phyloP scores from a whole-genome alignment of 1,284 basidiomycete species.

The Tilletia horrida region DNA sequence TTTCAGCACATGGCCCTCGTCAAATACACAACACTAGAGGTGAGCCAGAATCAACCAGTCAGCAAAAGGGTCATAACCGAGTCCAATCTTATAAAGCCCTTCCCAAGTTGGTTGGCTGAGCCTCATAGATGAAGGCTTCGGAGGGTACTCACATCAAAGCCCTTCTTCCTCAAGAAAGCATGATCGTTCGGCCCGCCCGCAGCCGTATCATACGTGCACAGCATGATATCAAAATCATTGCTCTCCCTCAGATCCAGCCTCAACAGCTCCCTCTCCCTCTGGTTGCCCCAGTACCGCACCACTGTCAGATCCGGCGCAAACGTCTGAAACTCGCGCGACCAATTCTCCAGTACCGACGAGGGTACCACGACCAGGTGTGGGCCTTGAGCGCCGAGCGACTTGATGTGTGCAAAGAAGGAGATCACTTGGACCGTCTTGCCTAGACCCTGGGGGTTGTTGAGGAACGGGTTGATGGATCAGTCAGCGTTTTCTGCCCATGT shows the following conservation, averaged over 20 bases:
- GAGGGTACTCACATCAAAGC: conserved; percentile 75
- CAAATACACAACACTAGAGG: conserved; percentile 65
- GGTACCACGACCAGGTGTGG: conserved; percentile 87
- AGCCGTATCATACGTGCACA: conserved; percentile 95
- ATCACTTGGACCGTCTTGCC: conserved; percentile 99
- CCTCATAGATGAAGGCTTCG: neutral
- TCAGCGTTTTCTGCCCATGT: no score
- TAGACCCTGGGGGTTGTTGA: conserved; percentile 65
- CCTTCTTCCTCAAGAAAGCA: conserved; percentile 77
- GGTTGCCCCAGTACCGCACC: conserved; percentile 87
- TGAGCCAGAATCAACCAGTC: no score
- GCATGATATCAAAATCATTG: conserved; percentile 81
- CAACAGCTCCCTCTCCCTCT: conserved; percentile 76
- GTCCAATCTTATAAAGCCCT: no score
- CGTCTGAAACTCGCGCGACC: conserved; percentile 89
- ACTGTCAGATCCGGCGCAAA: conserved; percentile 83
- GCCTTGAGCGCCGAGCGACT: conserved; percentile 71
- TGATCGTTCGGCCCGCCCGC: conserved; percentile 75
- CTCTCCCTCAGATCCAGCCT: conserved; percentile 63
- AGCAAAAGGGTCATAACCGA: no score
- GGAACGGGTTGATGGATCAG: no score
- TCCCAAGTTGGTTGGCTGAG: no score
- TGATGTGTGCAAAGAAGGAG: conserved; percentile 85
- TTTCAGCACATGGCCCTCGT: conserved; percentile 94
- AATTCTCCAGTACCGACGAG: conserved; percentile 95